These are phyloP conservation scores for Yamadazyma endophytica DNA, from an alignment of 805 yeast species.

Conservation along the genomic window DNA sequence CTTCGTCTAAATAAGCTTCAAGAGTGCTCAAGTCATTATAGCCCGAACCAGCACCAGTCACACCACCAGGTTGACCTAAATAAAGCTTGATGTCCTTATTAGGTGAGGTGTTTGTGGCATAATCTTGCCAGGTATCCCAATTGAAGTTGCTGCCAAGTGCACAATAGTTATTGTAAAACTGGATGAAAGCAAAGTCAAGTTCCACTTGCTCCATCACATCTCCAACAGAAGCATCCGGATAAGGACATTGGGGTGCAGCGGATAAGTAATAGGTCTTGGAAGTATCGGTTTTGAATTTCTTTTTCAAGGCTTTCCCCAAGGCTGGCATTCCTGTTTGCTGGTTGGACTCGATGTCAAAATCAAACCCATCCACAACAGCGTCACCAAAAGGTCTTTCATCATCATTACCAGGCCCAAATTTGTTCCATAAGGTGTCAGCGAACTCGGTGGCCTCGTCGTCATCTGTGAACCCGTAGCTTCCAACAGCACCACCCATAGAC, in stretches of 20 bases:
- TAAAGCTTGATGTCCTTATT: constrained; percentile 28
- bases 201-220: constrained; percentile 19
- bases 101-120: constrained; percentile 24
- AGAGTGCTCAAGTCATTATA: constrained; percentile 20
- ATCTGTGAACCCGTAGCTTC: constrained; percentile 36
- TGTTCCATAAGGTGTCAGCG: constrained; percentile 41
- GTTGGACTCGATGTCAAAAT: constrained; percentile 66
- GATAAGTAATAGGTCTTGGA: constrained; percentile 27
- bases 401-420: constrained; percentile 32
- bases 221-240: constrained; percentile 35
- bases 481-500: constrained; percentile 57
- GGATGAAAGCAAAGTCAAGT: constrained; percentile 35
- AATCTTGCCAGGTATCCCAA: constrained; percentile 32
- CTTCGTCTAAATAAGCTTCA: constrained; percentile 12
- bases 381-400: constrained; percentile 58
- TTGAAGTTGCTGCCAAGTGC: constrained; percentile 25
- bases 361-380: constrained; percentile 80
- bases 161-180: constrained; percentile 37
- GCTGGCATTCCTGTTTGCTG: constrained; percentile 63
- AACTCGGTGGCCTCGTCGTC: constrained; percentile 52
- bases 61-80: constrained; percentile 33
- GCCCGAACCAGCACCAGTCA: constrained; percentile 31
- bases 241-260: constrained; percentile 39
- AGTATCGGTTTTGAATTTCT: constrained; percentile 18
- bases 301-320: constrained; percentile 33